A percentile compares a stretch with the other conserved stretches of the same genome.
phyloP scores from a whole-genome alignment of 176 grass and related monocot genomes.

The Ensete ventricosum region DNA sequence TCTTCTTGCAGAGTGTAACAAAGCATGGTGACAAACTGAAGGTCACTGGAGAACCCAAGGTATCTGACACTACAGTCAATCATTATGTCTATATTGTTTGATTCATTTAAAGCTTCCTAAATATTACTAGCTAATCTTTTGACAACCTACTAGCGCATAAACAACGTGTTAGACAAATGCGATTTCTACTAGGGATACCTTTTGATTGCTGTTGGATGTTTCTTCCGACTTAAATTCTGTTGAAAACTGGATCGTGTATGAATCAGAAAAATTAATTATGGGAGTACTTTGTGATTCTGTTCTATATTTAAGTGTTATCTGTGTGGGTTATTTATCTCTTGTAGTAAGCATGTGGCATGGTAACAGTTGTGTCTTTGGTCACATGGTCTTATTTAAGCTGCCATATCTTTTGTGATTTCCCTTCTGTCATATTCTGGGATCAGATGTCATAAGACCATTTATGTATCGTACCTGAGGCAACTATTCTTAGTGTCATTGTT shows the following conservation, averaged over 20 bases:
- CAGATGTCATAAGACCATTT: background rate
- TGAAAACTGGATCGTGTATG: background rate
- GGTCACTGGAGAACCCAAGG: conserved; percentile 58
- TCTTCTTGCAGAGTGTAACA: conserved; percentile 77
- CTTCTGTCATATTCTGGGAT: background rate
- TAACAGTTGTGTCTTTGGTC: background rate
- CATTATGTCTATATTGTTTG: background rate
- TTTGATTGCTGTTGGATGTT: no score
- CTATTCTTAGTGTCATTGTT: conserved; percentile 9
- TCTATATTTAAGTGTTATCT: background rate
- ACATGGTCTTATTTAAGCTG: background rate
- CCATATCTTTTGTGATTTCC: background rate
- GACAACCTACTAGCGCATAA: background rate
- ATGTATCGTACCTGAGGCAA: background rate
- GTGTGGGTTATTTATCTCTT: background rate
- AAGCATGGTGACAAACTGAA: conserved; percentile 73
- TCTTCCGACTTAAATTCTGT: background rate
- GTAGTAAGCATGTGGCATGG: background rate
- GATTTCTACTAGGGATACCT: background rate
- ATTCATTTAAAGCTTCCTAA: background rate
- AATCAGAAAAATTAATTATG: background rate
- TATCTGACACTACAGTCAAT: conserved; percentile 4
- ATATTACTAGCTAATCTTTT: background rate
- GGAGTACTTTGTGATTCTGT: background rate
- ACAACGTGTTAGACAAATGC: background rate